These are phyloP conservation scores for Cordyceps fumosorosea DNA, from an alignment of 2,329 filamentous ascomycete genomes.

Conservation along the genomic window DNA sequence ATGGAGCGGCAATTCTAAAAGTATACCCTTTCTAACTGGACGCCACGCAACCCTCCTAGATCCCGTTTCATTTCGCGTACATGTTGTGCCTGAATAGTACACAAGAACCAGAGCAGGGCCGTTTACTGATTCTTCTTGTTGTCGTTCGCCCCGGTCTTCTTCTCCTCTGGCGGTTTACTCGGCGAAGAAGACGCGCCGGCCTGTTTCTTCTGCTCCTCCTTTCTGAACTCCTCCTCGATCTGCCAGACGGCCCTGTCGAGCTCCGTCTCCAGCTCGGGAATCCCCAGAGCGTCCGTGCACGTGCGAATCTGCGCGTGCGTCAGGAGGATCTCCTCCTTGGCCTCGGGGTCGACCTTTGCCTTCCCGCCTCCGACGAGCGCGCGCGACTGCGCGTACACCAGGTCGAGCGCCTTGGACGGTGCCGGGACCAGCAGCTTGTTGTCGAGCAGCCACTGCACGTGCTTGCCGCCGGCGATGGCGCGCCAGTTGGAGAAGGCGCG, in stretches of 20 bases:
- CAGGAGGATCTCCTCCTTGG: slow-evolving; percentile 35
- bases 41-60: background rate
- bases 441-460: slow-evolving; percentile 73
- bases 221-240: slow-evolving; percentile 47
- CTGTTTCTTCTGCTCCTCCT: slow-evolving; percentile 32
- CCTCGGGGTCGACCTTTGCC: slow-evolving; percentile 14
- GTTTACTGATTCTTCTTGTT: slow-evolving; percentile 16
- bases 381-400: slow-evolving; percentile 51
- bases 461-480: slow-evolving; percentile 75
- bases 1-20: slow-evolving; percentile 1
- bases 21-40: background rate
- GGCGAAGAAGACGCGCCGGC: slow-evolving; percentile 13
- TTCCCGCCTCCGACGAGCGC: slow-evolving; percentile 12
- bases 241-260: slow-evolving; percentile 72
- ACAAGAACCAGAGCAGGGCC: background rate
- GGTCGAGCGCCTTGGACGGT: slow-evolving; percentile 64
- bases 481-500: slow-evolving; percentile 88
- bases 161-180: background rate
- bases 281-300: slow-evolving; percentile 54
- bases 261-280: slow-evolving; percentile 66
- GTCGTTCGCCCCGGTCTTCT: slow-evolving; percentile 14
- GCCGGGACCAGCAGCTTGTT: slow-evolving; percentile 62
- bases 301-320: slow-evolving; percentile 47
- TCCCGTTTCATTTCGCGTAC: slow-evolving; percentile 15
- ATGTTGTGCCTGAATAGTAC: slow-evolving; percentile 11